Evolutionary conservation across 169 alveolate species (phyloP), one percentile per base, ranked within the genome.

Genomic region (Plasmodium falciparum): DNA sequence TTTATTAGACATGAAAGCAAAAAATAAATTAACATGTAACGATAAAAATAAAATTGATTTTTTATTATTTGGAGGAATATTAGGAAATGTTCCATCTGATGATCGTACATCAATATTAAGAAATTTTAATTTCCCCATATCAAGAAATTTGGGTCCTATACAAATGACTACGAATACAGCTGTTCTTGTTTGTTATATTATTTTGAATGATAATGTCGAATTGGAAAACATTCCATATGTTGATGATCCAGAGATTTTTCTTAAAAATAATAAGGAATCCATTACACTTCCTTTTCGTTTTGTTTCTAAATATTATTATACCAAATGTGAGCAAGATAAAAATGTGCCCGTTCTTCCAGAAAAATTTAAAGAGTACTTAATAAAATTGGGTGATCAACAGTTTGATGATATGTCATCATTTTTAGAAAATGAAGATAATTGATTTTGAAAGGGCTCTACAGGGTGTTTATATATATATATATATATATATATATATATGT

Each of bases 91-190:
- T 7, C 94, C 94, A 58, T 90, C 94, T 12, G 90, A 90, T 59
- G 94, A 90, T 52, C 52, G 94, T 29, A 90, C 94, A n/a, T 65
- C 92, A 1, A 88, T 73, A 70, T 73, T 90, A 39, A 86, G 94
- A 39, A 90, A 90, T 47, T 86, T 49, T 17, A 63, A 73, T 22
- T 76, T 74, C 9, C 63, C 61, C 26, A 72, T 86, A 33, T 29
- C 92, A 29, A 65, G 94, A 56, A 86, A 90, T 29, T 47, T 90
- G 43, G 94, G 94, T 52, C 56, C 63, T 12, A 69, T 78, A 73
- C 94, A 90, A 58, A 90, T 90, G 94, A 90, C 94, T 24, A 90
- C 94, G 15, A 83, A 90, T 22, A 90, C 94, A 11, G 94, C 94
- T 4, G 92, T 90, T 20, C 73, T 90, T 17, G 94, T 90, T 29